These are phyloP conservation scores for Colletotrichum cordylinicola DNA, from an alignment of 2,329 filamentous ascomycete species.

Conservation along the genomic window DNA sequence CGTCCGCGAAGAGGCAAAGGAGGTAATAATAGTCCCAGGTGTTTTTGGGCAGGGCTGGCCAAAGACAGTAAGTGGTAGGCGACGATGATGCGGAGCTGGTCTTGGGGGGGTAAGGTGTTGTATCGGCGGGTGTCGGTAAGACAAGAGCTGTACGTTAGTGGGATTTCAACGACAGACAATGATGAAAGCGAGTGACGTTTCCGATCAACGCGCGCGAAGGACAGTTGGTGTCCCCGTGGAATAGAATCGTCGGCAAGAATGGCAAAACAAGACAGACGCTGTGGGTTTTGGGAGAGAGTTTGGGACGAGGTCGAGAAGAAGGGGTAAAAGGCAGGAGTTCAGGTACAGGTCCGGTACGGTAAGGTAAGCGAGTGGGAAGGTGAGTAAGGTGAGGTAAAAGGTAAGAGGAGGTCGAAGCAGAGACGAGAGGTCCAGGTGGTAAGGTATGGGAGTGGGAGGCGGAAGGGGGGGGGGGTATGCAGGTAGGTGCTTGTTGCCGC, in stretches of 20 bases:
- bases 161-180: conserved; percentile 17
- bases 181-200: conserved; percentile 22
- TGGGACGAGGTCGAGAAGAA: background rate
- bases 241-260: background rate
- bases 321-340: background rate
- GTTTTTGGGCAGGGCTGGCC: conserved; percentile 2
- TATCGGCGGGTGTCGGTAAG: conserved; percentile 10
- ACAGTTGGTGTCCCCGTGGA: background rate
- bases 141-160: conserved; percentile 22
- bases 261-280: background rate
- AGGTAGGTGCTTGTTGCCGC: background rate
- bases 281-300: background rate
- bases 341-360: background rate
- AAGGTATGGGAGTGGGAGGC: background rate
- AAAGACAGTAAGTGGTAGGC: conserved; percentile 10
- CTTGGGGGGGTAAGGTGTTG: background rate
- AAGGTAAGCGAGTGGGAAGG: conserved; percentile 12
- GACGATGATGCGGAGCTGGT: conserved; percentile 20
- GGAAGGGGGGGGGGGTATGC: background rate
- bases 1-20: background rate
- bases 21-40: background rate
- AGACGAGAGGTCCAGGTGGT: background rate
- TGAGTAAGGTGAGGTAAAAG: background rate
- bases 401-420: conserved; percentile 2
- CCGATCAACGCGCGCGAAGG: conserved; percentile 11